Conservation (phyloP, 192 early-diverging fungal species). For the Backusella westeae region DNA sequence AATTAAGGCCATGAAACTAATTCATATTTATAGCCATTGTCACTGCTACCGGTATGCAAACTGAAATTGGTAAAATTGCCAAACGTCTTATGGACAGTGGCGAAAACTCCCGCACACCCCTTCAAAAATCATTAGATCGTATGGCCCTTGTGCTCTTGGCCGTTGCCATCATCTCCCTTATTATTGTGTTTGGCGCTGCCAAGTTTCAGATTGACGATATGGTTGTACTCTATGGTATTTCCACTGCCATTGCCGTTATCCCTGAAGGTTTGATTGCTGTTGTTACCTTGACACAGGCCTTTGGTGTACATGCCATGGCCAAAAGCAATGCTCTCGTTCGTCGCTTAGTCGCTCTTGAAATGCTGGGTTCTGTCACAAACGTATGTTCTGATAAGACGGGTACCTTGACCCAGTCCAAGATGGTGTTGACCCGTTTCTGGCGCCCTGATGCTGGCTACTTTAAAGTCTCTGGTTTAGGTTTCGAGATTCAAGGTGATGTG, state of each 20-base stretch:
- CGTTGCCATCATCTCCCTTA: conserved; percentile 68
- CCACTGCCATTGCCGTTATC: conserved; percentile 92
- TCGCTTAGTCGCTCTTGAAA: conserved; percentile 86
- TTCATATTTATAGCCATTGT: conserved; percentile 59
- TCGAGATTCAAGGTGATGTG: conserved; percentile 56
- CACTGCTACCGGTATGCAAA: conserved; percentile 76
- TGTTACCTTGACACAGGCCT: conserved; percentile 90
- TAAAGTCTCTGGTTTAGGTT: conserved; percentile 62
- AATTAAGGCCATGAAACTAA: background rate
- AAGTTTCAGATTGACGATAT: conserved; percentile 60
- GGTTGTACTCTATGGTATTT: conserved; percentile 73
- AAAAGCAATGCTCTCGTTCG: conserved; percentile 85
- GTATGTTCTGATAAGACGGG: conserved; percentile 97
- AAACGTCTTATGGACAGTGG: conserved; percentile 68
- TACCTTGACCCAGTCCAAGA: conserved; percentile 93
- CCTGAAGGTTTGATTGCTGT: conserved; percentile 95
- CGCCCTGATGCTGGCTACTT: conserved; percentile 69
- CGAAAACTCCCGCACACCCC: conserved; percentile 54
- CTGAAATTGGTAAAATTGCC: conserved; percentile 92
- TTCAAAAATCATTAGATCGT: conserved; percentile 67
- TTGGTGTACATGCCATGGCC: conserved; percentile 88
- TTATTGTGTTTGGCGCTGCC: conserved; percentile 81
- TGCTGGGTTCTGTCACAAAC: conserved; percentile 87
- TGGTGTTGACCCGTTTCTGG: conserved; percentile 91
- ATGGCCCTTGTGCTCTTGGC: conserved; percentile 78